phyloP scores from a whole-genome alignment of 2,329 filamentous ascomycete genomes.

The Pseudogymnoascus sp. region DNA sequence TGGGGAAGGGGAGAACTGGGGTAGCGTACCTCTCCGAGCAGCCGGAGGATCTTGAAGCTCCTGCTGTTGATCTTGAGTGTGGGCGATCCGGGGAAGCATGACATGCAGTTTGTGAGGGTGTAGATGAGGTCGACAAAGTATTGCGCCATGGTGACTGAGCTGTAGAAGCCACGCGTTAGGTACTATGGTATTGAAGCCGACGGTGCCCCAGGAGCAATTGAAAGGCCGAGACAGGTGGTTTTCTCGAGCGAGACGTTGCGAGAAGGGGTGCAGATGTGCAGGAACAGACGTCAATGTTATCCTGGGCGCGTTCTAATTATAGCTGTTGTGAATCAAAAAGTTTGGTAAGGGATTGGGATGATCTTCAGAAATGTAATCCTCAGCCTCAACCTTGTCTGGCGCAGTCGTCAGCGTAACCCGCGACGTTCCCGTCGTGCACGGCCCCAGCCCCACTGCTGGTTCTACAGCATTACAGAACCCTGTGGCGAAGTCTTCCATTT shows the following conservation, averaged over 20 bases:
- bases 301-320: not conserved
- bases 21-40: slow-evolving; percentile 73
- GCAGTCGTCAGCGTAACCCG: slow-evolving; percentile 1
- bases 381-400: not conserved
- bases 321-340: not conserved
- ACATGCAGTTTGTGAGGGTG: slow-evolving; percentile 89
- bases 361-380: slow-evolving; percentile 1
- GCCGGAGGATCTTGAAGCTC: slow-evolving; percentile 89
- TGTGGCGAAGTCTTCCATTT: no score
- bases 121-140: slow-evolving; percentile 84
- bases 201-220: slow-evolving; percentile 19
- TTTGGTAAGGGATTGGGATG: not conserved
- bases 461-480: not conserved
- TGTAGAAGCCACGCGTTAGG: slow-evolving; percentile 8
- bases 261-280: not conserved
- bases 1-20: not conserved
- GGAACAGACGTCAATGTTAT: not conserved
- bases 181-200: not conserved
- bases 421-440: not conserved
- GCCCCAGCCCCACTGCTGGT: not conserved
- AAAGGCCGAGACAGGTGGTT: not conserved
- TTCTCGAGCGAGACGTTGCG: not conserved
- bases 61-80: slow-evolving; percentile 91
- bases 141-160: slow-evolving; percentile 55
- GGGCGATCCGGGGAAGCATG: slow-evolving; percentile 90